These are phyloP conservation scores for Mycothermus thermophilus DNA, from an alignment of 495 filamentous ascomycete genomes.

Conservation along the genomic window DNA sequence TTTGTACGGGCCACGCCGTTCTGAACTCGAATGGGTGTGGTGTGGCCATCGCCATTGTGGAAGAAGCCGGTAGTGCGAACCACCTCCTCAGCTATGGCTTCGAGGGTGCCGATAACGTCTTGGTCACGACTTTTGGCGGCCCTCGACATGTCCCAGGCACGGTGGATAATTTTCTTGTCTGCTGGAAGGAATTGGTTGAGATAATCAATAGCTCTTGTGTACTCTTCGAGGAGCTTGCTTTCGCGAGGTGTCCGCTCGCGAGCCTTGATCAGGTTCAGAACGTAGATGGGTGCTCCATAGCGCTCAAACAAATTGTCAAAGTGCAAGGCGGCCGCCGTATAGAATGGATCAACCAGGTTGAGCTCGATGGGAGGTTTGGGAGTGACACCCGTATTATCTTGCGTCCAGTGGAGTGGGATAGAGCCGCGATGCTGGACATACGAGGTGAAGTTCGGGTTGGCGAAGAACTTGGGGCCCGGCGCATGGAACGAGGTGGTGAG, in stretches of 20 bases:
- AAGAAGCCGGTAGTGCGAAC: constrained; percentile 82
- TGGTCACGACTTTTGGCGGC: constrained; percentile 89
- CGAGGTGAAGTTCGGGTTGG: constrained; percentile 84
- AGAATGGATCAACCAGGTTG: constrained; percentile 90
- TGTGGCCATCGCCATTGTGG: constrained; percentile 64
- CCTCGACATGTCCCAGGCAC: constrained; percentile 95
- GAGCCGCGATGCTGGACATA: constrained; percentile 96
- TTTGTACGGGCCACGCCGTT: constrained; percentile 92
- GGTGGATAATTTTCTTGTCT: constrained; percentile 76
- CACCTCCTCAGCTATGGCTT: constrained; percentile 76
- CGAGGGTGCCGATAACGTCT: constrained; percentile 86
- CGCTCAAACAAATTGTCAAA: constrained; percentile 93
- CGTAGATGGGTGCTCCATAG: constrained; percentile 84
- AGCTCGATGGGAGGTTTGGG: constrained; percentile 93
- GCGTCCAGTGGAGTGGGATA: constrained; percentile 94
- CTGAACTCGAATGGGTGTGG: constrained; percentile 55
- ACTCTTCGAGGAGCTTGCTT: constrained; percentile 80
- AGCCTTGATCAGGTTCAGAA: constrained; percentile 86
- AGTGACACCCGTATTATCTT: constrained; percentile 88
- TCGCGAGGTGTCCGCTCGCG: constrained; percentile 84
- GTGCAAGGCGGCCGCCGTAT: constrained; percentile 86
- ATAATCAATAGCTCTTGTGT: constrained; percentile 75
- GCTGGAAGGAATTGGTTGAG: constrained; percentile 86
- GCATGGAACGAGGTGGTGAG: constrained; percentile 91
- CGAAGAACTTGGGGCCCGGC: constrained; percentile 69